Evolutionary conservation across 164 flowering plant genomes (phyloP).

Genomic region (Stephania japonica): DNA sequence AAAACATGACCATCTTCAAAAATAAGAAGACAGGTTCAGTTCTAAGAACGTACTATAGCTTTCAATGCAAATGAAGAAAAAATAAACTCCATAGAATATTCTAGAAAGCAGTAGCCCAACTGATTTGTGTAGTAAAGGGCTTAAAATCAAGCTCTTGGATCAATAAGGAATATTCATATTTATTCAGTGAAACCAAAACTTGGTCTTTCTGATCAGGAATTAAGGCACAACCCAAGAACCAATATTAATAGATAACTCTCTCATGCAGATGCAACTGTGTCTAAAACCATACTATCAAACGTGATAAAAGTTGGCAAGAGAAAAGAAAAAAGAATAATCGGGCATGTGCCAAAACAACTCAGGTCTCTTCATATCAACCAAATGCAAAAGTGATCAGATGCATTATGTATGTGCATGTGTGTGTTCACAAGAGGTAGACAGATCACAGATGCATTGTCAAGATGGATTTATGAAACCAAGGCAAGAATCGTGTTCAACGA

Average conservation of each 20-base stretch:
- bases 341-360: background rate
- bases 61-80: background rate
- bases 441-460: background rate
- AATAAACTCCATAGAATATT: background rate
- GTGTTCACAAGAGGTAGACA: background rate
- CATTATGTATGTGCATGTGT: background rate
- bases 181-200: background rate
- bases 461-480: background rate
- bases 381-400: background rate
- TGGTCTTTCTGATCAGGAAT: no score
- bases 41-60: background rate
- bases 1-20: conserved; percentile 37
- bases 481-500: background rate
- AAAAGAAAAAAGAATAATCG: background rate
- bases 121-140: background rate
- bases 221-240: background rate
- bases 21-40: conserved; percentile 8
- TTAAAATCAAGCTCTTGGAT: background rate
- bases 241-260: background rate
- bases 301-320: no score
- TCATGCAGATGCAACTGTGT: background rate
- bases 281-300: background rate
- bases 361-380: background rate
- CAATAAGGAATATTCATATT: background rate
- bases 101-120: background rate